Conservation (phyloP, 495 filamentous ascomycete species). For the Hypoxylon fragiforme region DNA sequence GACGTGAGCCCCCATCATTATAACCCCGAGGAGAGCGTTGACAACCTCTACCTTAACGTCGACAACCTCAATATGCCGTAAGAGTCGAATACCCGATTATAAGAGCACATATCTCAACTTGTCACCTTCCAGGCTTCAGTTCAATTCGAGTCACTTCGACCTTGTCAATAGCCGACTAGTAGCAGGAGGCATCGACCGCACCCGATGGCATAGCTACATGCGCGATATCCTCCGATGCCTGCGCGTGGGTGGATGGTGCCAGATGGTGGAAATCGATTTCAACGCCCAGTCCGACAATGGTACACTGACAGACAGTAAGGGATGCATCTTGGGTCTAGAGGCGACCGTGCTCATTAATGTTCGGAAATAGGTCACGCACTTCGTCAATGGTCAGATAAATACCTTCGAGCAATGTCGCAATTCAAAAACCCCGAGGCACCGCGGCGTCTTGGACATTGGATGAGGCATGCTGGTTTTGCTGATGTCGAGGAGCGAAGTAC, state of each 20-base stretch:
- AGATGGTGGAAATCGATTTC: constrained; percentile 87
- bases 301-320: constrained; percentile 63
- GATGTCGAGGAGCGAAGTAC: constrained; percentile 63
- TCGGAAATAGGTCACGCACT: constrained; percentile 62
- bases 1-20: constrained; percentile 71
- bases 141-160: constrained; percentile 77
- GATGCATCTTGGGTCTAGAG: neutral
- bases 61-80: constrained; percentile 76
- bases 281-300: constrained; percentile 92
- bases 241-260: constrained; percentile 76
- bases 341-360: constrained; percentile 5
- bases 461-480: constrained; percentile 70
- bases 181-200: constrained; percentile 71
- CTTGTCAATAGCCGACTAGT: constrained; percentile 87
- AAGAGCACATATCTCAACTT: constrained; percentile 25
- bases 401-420: constrained; percentile 66
- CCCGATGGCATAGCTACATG: constrained; percentile 79
- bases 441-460: constrained; percentile 61
- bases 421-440: constrained; percentile 73
- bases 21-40: constrained; percentile 64
- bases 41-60: constrained; percentile 74
- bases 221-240: constrained; percentile 67
- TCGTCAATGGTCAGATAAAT: constrained; percentile 71
- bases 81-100: constrained; percentile 31
- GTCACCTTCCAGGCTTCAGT: constrained; percentile 62